Base-by-base conservation (phyloP, 2,329 filamentous ascomycete species). In the Aureobasidium sp. region DNA sequence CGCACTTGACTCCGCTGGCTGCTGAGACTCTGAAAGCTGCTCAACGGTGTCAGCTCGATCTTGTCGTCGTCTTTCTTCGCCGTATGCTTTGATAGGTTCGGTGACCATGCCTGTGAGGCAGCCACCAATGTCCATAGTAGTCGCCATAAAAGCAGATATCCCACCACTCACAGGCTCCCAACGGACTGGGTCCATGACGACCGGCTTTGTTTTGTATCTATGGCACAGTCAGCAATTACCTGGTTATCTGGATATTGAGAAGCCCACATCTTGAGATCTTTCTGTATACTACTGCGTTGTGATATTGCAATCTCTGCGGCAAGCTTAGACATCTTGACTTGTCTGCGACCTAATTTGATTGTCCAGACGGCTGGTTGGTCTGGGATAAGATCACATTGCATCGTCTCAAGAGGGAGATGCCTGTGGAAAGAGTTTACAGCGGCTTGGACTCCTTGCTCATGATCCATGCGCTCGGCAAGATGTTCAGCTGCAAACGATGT, bases 281-380 rank as follows among this genome's bases (percentile, higher is more conserved):
- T 81, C 67, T 86, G 2, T 88, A 89, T 13, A 89, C 90, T 63
- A 95, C 79, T 0, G 88, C 80, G 69, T 88, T 92, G 12, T 95
- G 76, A 2, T 80, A 80, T 34, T 5, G 44, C 10, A 3, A 56
- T 17, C 27, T 56, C 52, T 3, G 39, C 37, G 1, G 52, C 52
- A 7, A 44, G 8, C n/a, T 56, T 56, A 12, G 52, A 56, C 2
- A 56, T 8, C 27, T 44, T 56, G 10, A 56, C 17, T 34, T 15
- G 17, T 80, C 63, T 87, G 78, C 0, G 86, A 89, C 44, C 85
- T 34, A 39, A 80, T 67, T 84, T 85, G 7, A 94, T 78, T 29
- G 86, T 82, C 90, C 91, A 96, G 0, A 87, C 85, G 0, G 91
- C 91, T 1, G 84, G 81, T 39, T 85, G 81, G 56, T 81, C 82